phyloP scores from a whole-genome alignment of 768 basidiomycete species.

The Tulasnella sp. region DNA sequence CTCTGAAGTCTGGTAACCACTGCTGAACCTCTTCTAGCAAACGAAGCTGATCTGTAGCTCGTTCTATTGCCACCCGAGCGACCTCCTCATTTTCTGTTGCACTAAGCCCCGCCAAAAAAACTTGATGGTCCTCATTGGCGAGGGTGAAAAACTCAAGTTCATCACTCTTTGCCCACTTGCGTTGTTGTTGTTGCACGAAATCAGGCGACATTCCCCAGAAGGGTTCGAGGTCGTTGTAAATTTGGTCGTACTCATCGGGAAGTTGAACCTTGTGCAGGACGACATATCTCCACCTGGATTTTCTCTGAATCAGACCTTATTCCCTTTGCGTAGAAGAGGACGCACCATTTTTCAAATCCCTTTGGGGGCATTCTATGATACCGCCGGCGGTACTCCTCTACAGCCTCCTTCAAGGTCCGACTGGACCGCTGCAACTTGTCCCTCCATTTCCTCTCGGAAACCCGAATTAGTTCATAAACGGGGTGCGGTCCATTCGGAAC shows the following conservation, averaged over 20 bases:
- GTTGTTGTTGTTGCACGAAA: not conserved
- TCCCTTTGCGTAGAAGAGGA: not conserved
- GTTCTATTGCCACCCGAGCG: not conserved
- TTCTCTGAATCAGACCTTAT: not conserved
- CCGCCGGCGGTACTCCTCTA: constrained; percentile 40
- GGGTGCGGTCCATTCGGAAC: constrained; percentile 43
- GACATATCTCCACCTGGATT: constrained; percentile 47
- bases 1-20: constrained; percentile 45
- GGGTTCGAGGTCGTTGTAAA: constrained; percentile 43
- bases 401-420: constrained; percentile 39
- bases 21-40: constrained; percentile 43
- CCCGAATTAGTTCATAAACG: constrained; percentile 43
- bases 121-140: not conserved
- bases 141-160: constrained; percentile 11
- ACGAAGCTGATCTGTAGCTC: constrained; percentile 35
- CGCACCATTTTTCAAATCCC: constrained; percentile 47
- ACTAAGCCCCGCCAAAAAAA: not conserved
- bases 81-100: not conserved
- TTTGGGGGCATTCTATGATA: constrained; percentile 41
- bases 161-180: not conserved
- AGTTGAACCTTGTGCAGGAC: constrained; percentile 46
- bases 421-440: constrained; percentile 38
- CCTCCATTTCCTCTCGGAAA: constrained; percentile 41
- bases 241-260: constrained; percentile 53
- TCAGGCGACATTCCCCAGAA: constrained; percentile 44